Base-by-base conservation (phyloP, 352 stramenopile species). In the Pythium utonaiense region DNA sequence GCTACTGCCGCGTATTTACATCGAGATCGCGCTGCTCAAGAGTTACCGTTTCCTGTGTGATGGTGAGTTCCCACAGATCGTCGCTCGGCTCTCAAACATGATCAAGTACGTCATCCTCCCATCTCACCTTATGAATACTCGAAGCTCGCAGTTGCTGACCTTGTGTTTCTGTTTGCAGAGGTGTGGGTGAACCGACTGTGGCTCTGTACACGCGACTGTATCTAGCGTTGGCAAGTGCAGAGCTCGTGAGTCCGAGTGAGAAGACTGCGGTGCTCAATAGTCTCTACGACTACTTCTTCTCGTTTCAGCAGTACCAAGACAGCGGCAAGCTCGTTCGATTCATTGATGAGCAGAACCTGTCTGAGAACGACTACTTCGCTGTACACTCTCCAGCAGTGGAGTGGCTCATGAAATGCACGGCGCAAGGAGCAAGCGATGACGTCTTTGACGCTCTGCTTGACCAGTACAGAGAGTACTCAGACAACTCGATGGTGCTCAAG, bases 11-110 rank as follows among this genome's bases (percentile, higher is more conserved):
- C 80, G 91, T 38, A 94, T 98, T 42, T 95, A 93, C 62, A 92
- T 92, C 31, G 91, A 98, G 60, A 82, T 95, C 19, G 88, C 89
- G 38, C 64, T 98, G 34, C 65, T 97, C 1, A 76, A 80, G 28
- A 97, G 85, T 55, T 97, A 97, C 61, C 78, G 85, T 2, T 98
- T 97, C 60, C 71, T 98, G 16, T 91, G 82, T 51, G 88, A 96
- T 63, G 79, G 75, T n/a, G 91, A 96, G 40, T 96, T 92, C 66
- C 70, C 77, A 0, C 82, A 92, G 44, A 96, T 97, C 54, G 75
- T 96, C 21, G 65, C 79, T 8, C 78, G 86, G 1, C 52, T 93
- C 6, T 89, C 83, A 40, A 94, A 89, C 57, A 94, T 93, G 83
- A 92, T 93, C 71, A 92, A 91, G 83, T 91, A 81, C 19, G 69